Evolutionary conservation across 2,329 filamentous ascomycete genomes (phyloP).

Genomic region (Claviceps sp.): DNA sequence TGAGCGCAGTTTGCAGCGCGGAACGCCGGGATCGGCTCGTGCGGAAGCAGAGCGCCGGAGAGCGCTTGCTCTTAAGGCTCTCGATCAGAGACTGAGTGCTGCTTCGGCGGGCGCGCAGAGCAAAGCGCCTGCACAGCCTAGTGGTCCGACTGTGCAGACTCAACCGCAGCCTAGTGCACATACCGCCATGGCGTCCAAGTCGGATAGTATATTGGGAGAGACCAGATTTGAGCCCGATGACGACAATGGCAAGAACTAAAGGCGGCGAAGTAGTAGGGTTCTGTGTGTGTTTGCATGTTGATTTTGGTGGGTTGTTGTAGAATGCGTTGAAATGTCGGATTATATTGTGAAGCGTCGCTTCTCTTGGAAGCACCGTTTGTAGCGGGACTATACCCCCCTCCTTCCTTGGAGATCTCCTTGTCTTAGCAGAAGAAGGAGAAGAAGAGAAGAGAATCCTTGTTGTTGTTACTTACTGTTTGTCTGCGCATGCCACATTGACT

Average conservation of each 20-base stretch:
- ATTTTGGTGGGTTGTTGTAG: background rate
- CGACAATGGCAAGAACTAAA: slow-evolving; percentile 20
- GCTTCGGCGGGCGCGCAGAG: slow-evolving; percentile 43
- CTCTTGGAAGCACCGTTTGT: background rate
- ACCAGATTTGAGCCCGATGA: slow-evolving; percentile 58
- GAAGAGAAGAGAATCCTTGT: no score
- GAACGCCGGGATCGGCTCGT: slow-evolving; percentile 54
- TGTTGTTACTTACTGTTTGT: no score
- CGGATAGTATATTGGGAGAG: slow-evolving; percentile 48
- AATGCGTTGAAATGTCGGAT: background rate
- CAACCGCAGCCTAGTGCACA: slow-evolving; percentile 42
- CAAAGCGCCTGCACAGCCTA: slow-evolving; percentile 21
- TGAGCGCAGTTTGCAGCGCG: slow-evolving; percentile 38
- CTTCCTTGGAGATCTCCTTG: no score
- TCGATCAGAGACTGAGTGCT: slow-evolving; percentile 86
- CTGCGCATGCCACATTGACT: no score
- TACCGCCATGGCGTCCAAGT: slow-evolving; percentile 43
- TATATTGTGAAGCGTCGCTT: background rate
- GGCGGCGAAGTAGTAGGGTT: background rate
- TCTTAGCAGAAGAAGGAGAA: no score
- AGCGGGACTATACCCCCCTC: background rate
- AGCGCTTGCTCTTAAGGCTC: slow-evolving; percentile 75
- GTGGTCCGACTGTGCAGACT: slow-evolving; percentile 42
- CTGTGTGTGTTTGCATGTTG: background rate
- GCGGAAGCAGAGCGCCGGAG: slow-evolving; percentile 86